Percentiles rank a stretch among this genome's conserved stretches.
Evolutionary conservation across 345 rosid genomes (phyloP).

Genomic region (Streptanthus diversifolius): DNA sequence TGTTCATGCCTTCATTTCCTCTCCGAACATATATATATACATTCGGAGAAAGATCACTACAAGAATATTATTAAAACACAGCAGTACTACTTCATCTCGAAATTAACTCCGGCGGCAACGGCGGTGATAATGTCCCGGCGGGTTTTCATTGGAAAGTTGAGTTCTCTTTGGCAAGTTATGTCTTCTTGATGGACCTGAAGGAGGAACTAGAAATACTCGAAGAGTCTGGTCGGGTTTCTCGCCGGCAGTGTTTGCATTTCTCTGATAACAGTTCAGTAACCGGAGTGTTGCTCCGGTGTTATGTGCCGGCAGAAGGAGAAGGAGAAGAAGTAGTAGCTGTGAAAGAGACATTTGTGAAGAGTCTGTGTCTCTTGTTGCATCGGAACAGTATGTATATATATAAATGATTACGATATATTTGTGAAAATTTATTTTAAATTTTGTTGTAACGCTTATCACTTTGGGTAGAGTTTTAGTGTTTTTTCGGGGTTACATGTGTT

Average conservation of each 20-base stretch:
- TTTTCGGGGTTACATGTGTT: slow-evolving; percentile 11
- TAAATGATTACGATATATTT: neutral
- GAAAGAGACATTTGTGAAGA: slow-evolving; percentile 22
- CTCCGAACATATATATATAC: neutral
- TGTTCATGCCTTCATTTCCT: slow-evolving; percentile 28
- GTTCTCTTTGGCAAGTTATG: slow-evolving; percentile 1
- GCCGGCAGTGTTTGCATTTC: neutral
- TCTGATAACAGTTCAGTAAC: neutral
- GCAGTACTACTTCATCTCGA: neutral
- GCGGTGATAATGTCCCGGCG: neutral
- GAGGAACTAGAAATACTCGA: slow-evolving; percentile 1
- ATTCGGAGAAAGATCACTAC: neutral
- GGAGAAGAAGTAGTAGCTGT: neutral
- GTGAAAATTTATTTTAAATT: neutral
- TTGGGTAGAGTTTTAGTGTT: slow-evolving; percentile 6
- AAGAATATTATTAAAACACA: neutral
- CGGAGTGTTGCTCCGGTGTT: neutral
- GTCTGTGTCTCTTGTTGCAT: neutral
- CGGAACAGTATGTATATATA: neutral
- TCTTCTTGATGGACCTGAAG: slow-evolving; percentile 33
- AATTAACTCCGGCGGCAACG: neutral
- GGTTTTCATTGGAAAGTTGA: neutral
- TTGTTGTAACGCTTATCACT: slow-evolving; percentile 26
- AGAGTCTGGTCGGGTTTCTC: neutral
- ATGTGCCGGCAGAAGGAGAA: neutral